phyloP scores from a whole-genome alignment of 2,329 filamentous ascomycete species.

The Lachnum nothofagi region DNA sequence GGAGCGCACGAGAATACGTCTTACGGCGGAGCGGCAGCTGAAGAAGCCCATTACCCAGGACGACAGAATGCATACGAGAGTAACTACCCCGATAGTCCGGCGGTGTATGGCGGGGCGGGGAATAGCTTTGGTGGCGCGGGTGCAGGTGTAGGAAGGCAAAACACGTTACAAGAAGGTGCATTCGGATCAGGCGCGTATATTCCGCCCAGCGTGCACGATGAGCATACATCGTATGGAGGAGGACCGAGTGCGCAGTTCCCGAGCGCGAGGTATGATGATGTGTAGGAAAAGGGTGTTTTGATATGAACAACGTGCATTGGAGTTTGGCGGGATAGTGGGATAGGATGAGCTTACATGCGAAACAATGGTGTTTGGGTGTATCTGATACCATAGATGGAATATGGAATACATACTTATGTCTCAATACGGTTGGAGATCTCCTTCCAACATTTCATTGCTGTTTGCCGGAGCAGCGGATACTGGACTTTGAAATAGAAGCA shows the following conservation, averaged over 20 bases:
- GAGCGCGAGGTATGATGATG: constrained; percentile 49
- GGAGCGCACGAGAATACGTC: too few species aligned
- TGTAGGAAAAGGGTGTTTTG: constrained; percentile 12
- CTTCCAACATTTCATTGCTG: too few species aligned
- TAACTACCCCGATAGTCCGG: too few species aligned
- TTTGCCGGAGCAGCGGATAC: too few species aligned
- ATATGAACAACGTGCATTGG: constrained; percentile 4
- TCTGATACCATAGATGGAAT: constrained; percentile 1
- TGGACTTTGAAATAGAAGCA: too few species aligned
- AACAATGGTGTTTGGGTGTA: constrained; percentile 8
- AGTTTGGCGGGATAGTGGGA: too few species aligned
- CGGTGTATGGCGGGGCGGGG: too few species aligned
- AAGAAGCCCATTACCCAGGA: too few species aligned
- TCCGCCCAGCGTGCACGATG: constrained; percentile 33
- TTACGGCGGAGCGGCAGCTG: too few species aligned
- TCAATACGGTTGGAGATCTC: neutral
- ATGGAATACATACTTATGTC: neutral
- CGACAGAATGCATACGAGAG: too few species aligned
- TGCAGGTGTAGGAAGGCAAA: too few species aligned
- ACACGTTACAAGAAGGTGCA: constrained; percentile 14
- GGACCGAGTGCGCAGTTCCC: constrained; percentile 47
- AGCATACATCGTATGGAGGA: constrained; percentile 39
- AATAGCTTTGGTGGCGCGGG: too few species aligned
- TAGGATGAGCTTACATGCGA: neutral
- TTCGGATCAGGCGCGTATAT: constrained; percentile 21